Evolutionary conservation across 352 stramenopile species (phyloP).

Genomic region (Phytophthora chlamydospora): DNA sequence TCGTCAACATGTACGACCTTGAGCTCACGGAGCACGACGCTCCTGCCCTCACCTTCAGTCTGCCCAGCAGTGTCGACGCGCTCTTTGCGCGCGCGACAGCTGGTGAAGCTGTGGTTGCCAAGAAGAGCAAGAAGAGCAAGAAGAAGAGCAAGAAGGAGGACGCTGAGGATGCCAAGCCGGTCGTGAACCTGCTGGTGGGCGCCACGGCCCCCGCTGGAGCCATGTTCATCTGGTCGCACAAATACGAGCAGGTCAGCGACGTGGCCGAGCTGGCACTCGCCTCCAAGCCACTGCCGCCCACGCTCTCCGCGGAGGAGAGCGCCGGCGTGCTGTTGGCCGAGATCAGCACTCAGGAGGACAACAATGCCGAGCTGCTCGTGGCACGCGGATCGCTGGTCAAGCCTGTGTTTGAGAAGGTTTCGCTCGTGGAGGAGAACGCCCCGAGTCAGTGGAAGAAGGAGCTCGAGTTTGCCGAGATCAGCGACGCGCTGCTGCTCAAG

Average conservation of each 20-base stretch:
- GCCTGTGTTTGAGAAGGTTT: constrained; percentile 78
- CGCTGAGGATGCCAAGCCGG: constrained; percentile 13
- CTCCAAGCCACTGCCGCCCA: constrained; percentile 69
- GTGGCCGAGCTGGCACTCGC: constrained; percentile 43
- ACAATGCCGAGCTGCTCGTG: constrained; percentile 53
- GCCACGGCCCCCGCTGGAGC: constrained; percentile 64
- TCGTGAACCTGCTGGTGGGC: constrained; percentile 61
- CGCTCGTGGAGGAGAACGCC: constrained; percentile 61
- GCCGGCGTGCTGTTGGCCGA: constrained; percentile 58
- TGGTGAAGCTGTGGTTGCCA: constrained; percentile 30
- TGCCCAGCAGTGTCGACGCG: constrained; percentile 60
- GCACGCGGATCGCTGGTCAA: constrained; percentile 78
- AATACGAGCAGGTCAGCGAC: constrained; percentile 57
- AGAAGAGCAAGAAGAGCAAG: constrained; percentile 68
- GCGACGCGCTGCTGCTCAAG: constrained; percentile 69
- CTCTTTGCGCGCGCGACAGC: constrained; percentile 50
- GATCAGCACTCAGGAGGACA: constrained; percentile 31
- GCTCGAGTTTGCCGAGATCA: constrained; percentile 63
- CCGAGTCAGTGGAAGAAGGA: constrained; percentile 59
- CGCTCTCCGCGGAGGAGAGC: constrained; percentile 35
- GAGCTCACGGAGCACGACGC: constrained; percentile 62
- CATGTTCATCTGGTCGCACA: constrained; percentile 77
- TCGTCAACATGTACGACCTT: constrained; percentile 89
- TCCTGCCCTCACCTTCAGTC: constrained; percentile 75
- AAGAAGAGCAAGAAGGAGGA: constrained; percentile 51